Evolutionary conservation across 768 basidiomycete genomes (phyloP).

Genomic region (Mycena capillaripes): DNA sequence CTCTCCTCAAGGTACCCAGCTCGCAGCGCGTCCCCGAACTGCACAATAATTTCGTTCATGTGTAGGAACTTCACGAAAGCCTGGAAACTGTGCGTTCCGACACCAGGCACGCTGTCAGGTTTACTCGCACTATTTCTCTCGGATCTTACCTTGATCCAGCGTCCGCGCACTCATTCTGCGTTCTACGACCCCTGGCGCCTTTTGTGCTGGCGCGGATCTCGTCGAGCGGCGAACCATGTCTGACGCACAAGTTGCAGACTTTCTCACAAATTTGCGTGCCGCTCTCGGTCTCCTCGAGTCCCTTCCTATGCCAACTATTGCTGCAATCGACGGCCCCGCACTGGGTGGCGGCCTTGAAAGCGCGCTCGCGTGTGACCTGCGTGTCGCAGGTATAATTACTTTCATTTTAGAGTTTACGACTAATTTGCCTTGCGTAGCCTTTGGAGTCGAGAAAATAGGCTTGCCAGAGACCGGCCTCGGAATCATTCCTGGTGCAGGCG

Average conservation of each 20-base stretch:
- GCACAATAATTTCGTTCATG: constrained; percentile 18
- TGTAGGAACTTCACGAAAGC: constrained; percentile 79
- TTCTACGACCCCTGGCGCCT: constrained; percentile 81
- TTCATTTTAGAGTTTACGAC: background rate
- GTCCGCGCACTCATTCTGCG: constrained; percentile 87
- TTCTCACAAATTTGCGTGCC: constrained; percentile 81
- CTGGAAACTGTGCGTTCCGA: constrained; percentile 77
- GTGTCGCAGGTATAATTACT: constrained; percentile 78
- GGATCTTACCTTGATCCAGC: constrained; percentile 50
- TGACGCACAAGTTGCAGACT: constrained; percentile 77
- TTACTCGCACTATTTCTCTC: constrained; percentile 8
- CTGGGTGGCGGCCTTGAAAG: constrained; percentile 95
- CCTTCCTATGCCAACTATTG: constrained; percentile 90
- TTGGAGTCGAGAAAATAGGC: constrained; percentile 84
- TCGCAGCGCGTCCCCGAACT: constrained; percentile 10
- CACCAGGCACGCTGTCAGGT: constrained; percentile 61
- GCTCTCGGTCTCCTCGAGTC: constrained; percentile 83
- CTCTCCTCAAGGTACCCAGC: constrained; percentile 70
- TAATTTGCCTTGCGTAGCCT: constrained; percentile 18
- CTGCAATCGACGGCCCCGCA: constrained; percentile 93
- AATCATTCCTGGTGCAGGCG: constrained; percentile 93
- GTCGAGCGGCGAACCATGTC: constrained; percentile 89
- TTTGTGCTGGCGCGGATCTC: constrained; percentile 95
- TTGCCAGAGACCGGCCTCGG: constrained; percentile 84
- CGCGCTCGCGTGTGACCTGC: constrained; percentile 89